These are phyloP conservation scores for Dictyostelium brefeldianum DNA, from an alignment of 78 protist species.

Conservation along the genomic window DNA sequence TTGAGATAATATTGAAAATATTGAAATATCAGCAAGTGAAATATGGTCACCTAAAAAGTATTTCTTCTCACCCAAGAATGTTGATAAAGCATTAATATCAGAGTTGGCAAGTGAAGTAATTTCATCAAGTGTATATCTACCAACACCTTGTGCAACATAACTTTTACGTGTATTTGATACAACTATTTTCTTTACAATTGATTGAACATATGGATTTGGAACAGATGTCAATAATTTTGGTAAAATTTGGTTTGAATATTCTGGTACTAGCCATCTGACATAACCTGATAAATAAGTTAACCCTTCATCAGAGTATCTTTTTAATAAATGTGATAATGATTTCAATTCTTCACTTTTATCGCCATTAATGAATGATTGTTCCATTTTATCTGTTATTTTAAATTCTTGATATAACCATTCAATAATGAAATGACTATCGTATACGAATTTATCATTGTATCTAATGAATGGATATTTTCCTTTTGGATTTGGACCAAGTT, in stretches of 20 bases:
- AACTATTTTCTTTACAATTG: not conserved
- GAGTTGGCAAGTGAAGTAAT: not conserved
- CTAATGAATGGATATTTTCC: not conserved
- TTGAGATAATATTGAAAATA: not conserved
- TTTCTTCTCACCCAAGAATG: not conserved
- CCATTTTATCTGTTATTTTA: not conserved
- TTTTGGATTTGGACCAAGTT: constrained; percentile 6
- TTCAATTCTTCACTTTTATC: not conserved
- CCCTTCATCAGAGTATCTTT: not conserved
- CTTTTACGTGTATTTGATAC: too few relatives aligned
- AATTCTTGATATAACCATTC: not conserved
- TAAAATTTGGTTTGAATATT: not conserved
- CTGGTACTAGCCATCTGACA: not conserved
- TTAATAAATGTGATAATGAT: not conserved
- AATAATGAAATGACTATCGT: constrained; percentile 1
- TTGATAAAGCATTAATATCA: not conserved
- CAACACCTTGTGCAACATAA: too few relatives aligned
- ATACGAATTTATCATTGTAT: not conserved
- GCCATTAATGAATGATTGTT: not conserved
- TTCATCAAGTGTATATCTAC: not conserved
- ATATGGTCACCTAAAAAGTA: not conserved
- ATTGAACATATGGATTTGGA: not conserved
- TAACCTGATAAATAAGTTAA: not conserved
- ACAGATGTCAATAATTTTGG: not conserved
- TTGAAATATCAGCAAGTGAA: not conserved